Percentiles rank a stretch among this genome's conserved stretches.
Conservation (phyloP, 305 asterid genomes). For the Ilex paraguariensis region DNA sequence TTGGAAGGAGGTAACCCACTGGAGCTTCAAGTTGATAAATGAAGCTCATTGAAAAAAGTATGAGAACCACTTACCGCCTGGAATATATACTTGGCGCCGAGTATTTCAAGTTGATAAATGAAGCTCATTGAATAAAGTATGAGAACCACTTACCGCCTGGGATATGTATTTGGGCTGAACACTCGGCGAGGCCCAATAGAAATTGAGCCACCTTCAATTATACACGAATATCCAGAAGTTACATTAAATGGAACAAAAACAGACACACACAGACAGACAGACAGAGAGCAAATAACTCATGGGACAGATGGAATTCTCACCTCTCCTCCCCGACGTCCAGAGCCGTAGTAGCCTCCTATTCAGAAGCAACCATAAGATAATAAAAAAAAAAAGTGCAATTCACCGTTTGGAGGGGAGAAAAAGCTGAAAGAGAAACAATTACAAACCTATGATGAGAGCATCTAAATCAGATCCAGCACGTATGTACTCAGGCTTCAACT, state of each 20-base stretch:
- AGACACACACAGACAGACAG: not conserved
- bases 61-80: constrained; percentile 49
- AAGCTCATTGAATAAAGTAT: constrained; percentile 10
- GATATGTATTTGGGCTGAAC: constrained; percentile 63
- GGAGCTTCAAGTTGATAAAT: not conserved
- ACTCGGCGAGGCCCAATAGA: constrained; percentile 94
- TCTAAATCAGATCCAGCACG: constrained; percentile 92
- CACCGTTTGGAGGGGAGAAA: constrained; percentile 6
- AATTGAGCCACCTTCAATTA: constrained; percentile 77
- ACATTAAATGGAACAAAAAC: constrained; percentile 7
- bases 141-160: constrained; percentile 57
- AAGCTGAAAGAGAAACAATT: constrained; percentile 11
- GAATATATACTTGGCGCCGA: constrained; percentile 67
- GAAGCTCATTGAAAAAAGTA: constrained; percentile 9
- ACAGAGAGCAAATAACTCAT: constrained; percentile 13
- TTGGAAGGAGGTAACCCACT: not conserved
- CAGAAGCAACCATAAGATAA: not conserved
- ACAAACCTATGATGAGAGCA: constrained; percentile 79
- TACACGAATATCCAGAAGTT: constrained; percentile 10
- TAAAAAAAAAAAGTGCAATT: constrained; percentile 7
- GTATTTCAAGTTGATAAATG: not conserved
- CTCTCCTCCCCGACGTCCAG: constrained; percentile 99
- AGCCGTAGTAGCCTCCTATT: constrained; percentile 95
- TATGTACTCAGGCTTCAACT: constrained; percentile 92
- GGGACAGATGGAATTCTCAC: constrained; percentile 32